Evolutionary conservation across 2,329 filamentous ascomycete genomes (phyloP).

Genomic region (Beauveria rudraprayagi): DNA sequence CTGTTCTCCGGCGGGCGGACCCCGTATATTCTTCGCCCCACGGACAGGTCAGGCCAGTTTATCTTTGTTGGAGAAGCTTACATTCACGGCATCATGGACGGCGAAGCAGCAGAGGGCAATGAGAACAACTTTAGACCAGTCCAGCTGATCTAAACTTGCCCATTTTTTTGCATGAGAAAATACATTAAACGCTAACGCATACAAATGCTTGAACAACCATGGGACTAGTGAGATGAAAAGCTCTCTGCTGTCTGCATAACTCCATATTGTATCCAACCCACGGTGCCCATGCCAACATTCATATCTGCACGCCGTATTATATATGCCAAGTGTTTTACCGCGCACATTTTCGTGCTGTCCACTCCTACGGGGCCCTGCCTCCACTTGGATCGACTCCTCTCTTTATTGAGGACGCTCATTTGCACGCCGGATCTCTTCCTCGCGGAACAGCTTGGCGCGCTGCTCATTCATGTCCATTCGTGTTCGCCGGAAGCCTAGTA

Average conservation of each 20-base stretch:
- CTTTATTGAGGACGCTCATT: neutral
- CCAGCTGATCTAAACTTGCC: neutral
- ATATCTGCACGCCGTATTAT: neutral
- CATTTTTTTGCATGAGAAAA: neutral
- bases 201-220: neutral
- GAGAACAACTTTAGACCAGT: neutral
- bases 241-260: neutral
- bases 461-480: conserved; percentile 22
- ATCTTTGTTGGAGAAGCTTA: conserved; percentile 5
- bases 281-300: neutral
- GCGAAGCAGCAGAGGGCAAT: conserved; percentile 4
- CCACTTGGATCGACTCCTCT: neutral
- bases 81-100: conserved; percentile 8
- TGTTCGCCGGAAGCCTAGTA: conserved; percentile 31
- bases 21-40: conserved; percentile 4
- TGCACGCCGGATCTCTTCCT: neutral
- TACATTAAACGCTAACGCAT: neutral
- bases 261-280: neutral
- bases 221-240: neutral
- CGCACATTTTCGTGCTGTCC: neutral
- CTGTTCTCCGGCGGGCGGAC: conserved; percentile 5
- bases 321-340: neutral
- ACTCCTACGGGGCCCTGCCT: neutral
- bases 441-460: conserved; percentile 1
- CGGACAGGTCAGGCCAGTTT: neutral